Evolutionary conservation across 352 stramenopile genomes (phyloP).

Genomic region (Pythium vanterpoolii): DNA sequence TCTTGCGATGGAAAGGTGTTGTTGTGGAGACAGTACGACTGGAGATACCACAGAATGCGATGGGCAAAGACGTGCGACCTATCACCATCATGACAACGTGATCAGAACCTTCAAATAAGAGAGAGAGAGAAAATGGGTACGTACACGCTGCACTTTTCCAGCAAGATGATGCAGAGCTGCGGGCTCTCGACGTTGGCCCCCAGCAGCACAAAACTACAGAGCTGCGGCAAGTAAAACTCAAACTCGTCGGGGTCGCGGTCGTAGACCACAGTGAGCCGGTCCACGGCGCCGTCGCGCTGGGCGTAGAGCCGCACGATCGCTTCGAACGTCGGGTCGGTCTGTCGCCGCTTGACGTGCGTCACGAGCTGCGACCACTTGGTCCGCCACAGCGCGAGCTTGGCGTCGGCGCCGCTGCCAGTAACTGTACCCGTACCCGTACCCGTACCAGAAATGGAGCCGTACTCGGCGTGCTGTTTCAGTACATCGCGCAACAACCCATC

Average conservation of each 20-base stretch:
- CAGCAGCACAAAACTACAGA: conserved; percentile 81
- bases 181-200: conserved; percentile 61
- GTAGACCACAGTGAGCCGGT: conserved; percentile 45
- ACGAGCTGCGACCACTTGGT: conserved; percentile 78
- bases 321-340: conserved; percentile 73
- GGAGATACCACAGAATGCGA: conserved; percentile 82
- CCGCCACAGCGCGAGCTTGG: conserved; percentile 50
- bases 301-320: conserved; percentile 82
- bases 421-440: too few species aligned
- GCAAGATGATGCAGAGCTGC: conserved; percentile 59
- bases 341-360: conserved; percentile 58
- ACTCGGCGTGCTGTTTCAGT: conserved; percentile 29
- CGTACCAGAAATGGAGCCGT: conserved; percentile 14
- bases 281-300: conserved; percentile 64
- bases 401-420: conserved; percentile 30
- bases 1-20: conserved; percentile 51
- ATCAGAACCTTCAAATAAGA: not conserved
- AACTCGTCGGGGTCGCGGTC: conserved; percentile 62
- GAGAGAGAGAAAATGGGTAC: not conserved
- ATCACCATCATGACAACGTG: not conserved
- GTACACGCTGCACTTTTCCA: conserved; percentile 79
- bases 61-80: conserved; percentile 85
- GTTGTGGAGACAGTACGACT: conserved; percentile 74
- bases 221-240: conserved; percentile 82
- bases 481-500: conserved; percentile 64